These are phyloP conservation scores for Sinapis alba DNA, from an alignment of 441 rosid genomes.

Conservation along the genomic window DNA sequence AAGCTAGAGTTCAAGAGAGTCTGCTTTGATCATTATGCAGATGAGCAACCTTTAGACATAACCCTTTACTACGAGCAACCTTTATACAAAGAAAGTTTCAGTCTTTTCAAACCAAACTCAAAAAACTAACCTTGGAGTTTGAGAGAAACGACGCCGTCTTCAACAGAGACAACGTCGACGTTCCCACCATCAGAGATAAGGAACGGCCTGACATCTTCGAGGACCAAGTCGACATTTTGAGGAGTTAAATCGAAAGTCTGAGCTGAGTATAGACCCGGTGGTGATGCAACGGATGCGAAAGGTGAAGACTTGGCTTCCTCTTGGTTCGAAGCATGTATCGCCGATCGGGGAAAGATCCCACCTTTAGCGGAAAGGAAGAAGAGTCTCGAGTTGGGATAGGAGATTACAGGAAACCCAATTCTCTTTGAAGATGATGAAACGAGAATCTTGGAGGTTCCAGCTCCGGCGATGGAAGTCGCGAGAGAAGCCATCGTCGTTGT, in stretches of 20 bases:
- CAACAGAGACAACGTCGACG: slow-evolving; percentile 82
- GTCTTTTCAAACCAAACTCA: not conserved
- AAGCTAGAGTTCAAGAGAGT: not conserved
- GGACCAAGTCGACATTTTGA: slow-evolving; percentile 65
- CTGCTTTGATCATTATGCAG: not conserved
- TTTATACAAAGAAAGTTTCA: not conserved
- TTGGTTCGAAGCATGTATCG: slow-evolving; percentile 49
- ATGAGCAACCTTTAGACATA: not conserved
- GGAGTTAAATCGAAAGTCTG: slow-evolving; percentile 72
- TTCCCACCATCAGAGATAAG: slow-evolving; percentile 68
- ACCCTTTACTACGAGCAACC: not conserved
- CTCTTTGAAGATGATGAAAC: slow-evolving; percentile 33
- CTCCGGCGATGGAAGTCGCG: slow-evolving; percentile 28
- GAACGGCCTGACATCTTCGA: slow-evolving; percentile 72
- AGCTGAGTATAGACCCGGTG: slow-evolving; percentile 78
- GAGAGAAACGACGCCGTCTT: slow-evolving; percentile 77
- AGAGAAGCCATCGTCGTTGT: slow-evolving; percentile 37
- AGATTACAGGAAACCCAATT: not conserved
- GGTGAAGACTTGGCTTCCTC: slow-evolving; percentile 40
- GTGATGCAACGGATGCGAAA: slow-evolving; percentile 37
- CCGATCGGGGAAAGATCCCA: slow-evolving; percentile 25
- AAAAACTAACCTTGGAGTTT: slow-evolving; percentile 67
- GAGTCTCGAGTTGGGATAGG: slow-evolving; percentile 18
- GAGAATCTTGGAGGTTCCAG: slow-evolving; percentile 23
- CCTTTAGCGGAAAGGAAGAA: not conserved